Evolutionary conservation across 768 basidiomycete species (phyloP).

Genomic region (Panaeolus papilionaceus): DNA sequence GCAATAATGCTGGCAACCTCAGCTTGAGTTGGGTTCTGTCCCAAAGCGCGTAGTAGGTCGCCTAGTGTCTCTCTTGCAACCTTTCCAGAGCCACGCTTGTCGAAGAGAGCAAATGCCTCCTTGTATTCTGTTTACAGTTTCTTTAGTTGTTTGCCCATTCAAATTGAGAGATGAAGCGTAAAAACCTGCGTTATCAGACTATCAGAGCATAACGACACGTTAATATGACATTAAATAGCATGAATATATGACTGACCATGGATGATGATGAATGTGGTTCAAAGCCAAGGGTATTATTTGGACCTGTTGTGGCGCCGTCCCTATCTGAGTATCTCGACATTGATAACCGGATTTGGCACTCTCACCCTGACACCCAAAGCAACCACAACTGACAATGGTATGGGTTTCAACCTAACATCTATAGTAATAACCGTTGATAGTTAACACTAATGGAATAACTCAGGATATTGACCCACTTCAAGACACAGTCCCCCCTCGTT

Average conservation of each 20-base stretch:
- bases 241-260: conserved; percentile 34
- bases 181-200: conserved; percentile 50
- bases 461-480: conserved; percentile 62
- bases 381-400: conserved; percentile 20
- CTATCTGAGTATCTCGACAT: conserved; percentile 2
- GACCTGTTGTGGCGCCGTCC: not conserved
- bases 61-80: conserved; percentile 90
- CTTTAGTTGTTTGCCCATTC: not conserved
- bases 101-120: conserved; percentile 97
- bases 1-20: conserved; percentile 87
- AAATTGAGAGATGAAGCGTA: conserved; percentile 11
- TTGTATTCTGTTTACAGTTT: conserved; percentile 79
- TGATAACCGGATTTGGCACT: conserved; percentile 14
- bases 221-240: not conserved
- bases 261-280: conserved; percentile 26
- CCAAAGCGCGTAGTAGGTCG: conserved; percentile 90
- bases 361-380: conserved; percentile 11
- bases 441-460: conserved; percentile 2
- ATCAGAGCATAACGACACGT: not conserved
- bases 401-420: conserved; percentile 7
- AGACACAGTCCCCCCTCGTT: conserved; percentile 62
- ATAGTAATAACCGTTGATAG: not conserved
- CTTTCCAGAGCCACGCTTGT: conserved; percentile 93
- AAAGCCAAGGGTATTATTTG: conserved; percentile 20
- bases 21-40: conserved; percentile 99